Evolutionary conservation across 768 basidiomycete species (phyloP), one percentile per base, ranked within the genome.

Genomic region (Mycena venus): DNA sequence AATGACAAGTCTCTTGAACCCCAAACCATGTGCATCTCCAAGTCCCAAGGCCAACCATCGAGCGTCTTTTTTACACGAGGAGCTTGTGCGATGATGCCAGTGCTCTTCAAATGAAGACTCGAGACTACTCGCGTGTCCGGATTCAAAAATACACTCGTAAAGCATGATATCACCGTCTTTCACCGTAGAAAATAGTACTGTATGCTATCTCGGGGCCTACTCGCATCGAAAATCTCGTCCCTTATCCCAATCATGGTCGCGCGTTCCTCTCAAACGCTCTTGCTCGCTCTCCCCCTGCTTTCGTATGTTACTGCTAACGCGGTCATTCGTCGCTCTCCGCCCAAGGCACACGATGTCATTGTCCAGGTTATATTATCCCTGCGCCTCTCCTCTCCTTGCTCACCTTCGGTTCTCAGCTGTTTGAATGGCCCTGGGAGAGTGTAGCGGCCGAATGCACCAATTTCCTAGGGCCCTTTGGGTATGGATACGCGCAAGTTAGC

Each of bases 391-490:
- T 47, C 47, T 44, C 60, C 59, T 61, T 40, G 38, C 69, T 70
- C 27, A 70, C 47, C 47, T 36, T 69, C 59, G 47, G 59, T 61
- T 61, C 23, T 55, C 59, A 77, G 69, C 51, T 77, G 23, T 75
- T 77, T 32, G 76, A 75, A 53, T 77, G 76, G 76, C 69, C 72
- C 12, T 77, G 76, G 76, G 69, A 74, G 56, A 84, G 83, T 70
- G 78, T 89, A 67, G 87, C 86, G 2, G 68, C 81, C 19, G 88
- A 89, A 72, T 89, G 88, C 78, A 84, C 80, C 21, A 72, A 77
- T 32, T 88, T 86, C 77, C 80, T 88, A 38, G 87, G 87, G 12
- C 86, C 87, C 10, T 82, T 83, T 32, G 86, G 86, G 56, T 77
- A 88, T 75, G 88, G 86, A 83, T 84, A 84, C 79, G 85, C 84